These are phyloP conservation scores for Canariomyces notabilis DNA, from an alignment of 2,329 filamentous ascomycete genomes.

Conservation along the genomic window DNA sequence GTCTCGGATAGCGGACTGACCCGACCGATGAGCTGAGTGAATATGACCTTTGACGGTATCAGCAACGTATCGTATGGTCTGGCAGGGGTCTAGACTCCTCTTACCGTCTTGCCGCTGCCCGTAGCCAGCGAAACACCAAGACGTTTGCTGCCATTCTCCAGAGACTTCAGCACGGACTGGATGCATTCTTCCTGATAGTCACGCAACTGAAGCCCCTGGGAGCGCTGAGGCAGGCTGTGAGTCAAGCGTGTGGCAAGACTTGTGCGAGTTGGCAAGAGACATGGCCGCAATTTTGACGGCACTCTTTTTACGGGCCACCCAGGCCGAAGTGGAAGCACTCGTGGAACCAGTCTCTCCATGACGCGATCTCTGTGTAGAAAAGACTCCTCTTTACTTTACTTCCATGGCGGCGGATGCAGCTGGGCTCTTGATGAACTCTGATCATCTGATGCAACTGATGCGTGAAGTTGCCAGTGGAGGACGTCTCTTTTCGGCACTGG, in stretches of 20 bases:
- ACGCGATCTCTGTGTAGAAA: too few species aligned
- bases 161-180: slow-evolving; percentile 65
- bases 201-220: slow-evolving; percentile 36
- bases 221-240: neutral
- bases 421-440: too few species aligned
- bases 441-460: too few species aligned
- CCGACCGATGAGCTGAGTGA: slow-evolving; percentile 87
- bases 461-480: too few species aligned
- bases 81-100: slow-evolving; percentile 20
- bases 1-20: slow-evolving; percentile 51
- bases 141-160: slow-evolving; percentile 68
- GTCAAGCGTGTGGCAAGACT: neutral
- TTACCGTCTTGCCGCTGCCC: slow-evolving; percentile 80
- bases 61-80: neutral
- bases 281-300: neutral
- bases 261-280: slow-evolving; percentile 3
- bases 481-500: too few species aligned
- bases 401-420: too few species aligned
- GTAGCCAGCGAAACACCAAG: slow-evolving; percentile 83
- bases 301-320: neutral
- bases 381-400: neutral
- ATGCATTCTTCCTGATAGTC: slow-evolving; percentile 92
- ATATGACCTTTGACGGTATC: slow-evolving; percentile 56
- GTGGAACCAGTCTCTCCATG: slow-evolving; percentile 8
- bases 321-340: too few species aligned